Evolutionary conservation across 2,329 filamentous ascomycete genomes (phyloP), one percentile per base, ranked within the genome.

Genomic region (Xylaria sp.): DNA sequence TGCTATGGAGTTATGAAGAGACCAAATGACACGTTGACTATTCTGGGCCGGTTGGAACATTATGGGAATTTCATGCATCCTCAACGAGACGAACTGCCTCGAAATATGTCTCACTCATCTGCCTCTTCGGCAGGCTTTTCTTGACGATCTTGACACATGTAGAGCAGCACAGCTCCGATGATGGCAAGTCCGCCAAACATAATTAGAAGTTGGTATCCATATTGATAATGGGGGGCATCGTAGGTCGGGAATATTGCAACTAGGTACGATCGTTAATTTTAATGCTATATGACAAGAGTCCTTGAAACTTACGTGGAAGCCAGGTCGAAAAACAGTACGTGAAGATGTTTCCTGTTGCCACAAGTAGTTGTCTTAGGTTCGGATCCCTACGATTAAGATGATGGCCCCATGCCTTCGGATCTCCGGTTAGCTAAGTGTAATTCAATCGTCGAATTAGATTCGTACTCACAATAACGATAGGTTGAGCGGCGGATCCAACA

Each of bases 151-250:
- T 34, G 29, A 34, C 29, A 11, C 29, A 34, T 13, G 29, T 13
- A 34, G 11, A 29, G 9, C 20, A 18, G 13, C 16, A 22, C 26
- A 19, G 22, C 24, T 21, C 38, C n/a, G 38, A 20, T 16, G 29
- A 68, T 61, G 1, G 64, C 63, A 4, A 71, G 52, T 5, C 66
- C 68, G 11, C 68, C 68, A 43, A 67, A 71, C 5, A 71, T 39
- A n/a, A 71, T 68, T 42, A 69, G 43, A 19, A 70, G 57, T 50
- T 71, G 69, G 43, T 72, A 72, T 1, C 66, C 69, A 39, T 70
- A 70, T 29, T 67, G 64, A 52, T 72, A 72, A 16, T 69, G 61
- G 6, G 69, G 69, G 2, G 69, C 69, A 45, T 72, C 66, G 44
- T 72, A 69, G 0, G 69, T 69, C 7, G 69, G 69, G 45, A 71